Percentiles rank a stretch among this genome's conserved stretches.
phyloP scores from a whole-genome alignment of 129 eudicot species.

The Helianthus annuus region HanXRQr2.0-SUNRISE NC_035440.2:36834443-36834942 shows the following conservation, averaged over 20 bases:
- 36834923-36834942: too few relatives aligned
- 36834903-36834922: constrained; percentile 11
- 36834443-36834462: constrained; percentile 72
- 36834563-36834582: constrained; percentile 74
- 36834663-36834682: not conserved
- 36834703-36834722: constrained; percentile 80
- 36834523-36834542: constrained; percentile 71
- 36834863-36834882: constrained; percentile 48
- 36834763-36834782: constrained; percentile 91
- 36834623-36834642: not conserved
- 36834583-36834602: constrained; percentile 92
- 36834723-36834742: constrained; percentile 94
- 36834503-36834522: constrained; percentile 51
- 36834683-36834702: constrained; percentile 70
- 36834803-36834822: constrained; percentile 66
- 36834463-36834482: constrained; percentile 58
- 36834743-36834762: constrained; percentile 77
- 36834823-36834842: constrained; percentile 67
- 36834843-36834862: constrained; percentile 69
- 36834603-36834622: constrained; percentile 72
- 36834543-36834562: constrained; percentile 71
- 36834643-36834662: not conserved
- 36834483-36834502: constrained; percentile 81
- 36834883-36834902: not conserved
- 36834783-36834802: constrained; percentile 96